Evolutionary conservation across 2,329 filamentous ascomycete genomes (phyloP).

Genomic region (Periconia macrospinosa): DNA sequence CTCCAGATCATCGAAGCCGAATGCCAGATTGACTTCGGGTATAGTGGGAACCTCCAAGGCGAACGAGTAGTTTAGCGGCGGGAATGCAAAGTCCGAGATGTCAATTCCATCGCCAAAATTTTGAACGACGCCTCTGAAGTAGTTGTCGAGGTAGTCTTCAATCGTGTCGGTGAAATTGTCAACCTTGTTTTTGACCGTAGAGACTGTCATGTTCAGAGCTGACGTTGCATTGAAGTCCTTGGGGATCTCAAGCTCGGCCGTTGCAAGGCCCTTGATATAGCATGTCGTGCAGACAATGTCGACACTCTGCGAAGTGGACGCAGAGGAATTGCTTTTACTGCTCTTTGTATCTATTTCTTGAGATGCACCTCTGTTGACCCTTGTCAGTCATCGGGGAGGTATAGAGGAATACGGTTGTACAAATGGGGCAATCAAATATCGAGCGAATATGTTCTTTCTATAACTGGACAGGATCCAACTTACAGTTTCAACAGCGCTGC

Average conservation of each 20-base stretch:
- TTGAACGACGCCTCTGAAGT: constrained; percentile 6
- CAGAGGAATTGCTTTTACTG: constrained; percentile 1
- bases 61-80: constrained; percentile 19
- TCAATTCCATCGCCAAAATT: constrained; percentile 24
- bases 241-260: constrained; percentile 47
- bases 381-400: constrained; percentile 2
- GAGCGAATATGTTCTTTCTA: not conserved
- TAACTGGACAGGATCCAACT: constrained; percentile 1
- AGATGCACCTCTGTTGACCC: constrained; percentile 2
- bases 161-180: constrained; percentile 16
- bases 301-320: constrained; percentile 28
- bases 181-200: constrained; percentile 17
- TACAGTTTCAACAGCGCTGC: constrained; percentile 42
- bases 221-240: constrained; percentile 46
- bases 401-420: not conserved
- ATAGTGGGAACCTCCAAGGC: constrained; percentile 49
- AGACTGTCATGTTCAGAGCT: constrained; percentile 11
- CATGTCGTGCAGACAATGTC: constrained; percentile 53
- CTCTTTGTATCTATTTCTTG: constrained; percentile 12
- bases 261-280: constrained; percentile 54
- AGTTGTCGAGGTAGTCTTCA: constrained; percentile 4
- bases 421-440: not conserved
- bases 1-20: constrained; percentile 57
- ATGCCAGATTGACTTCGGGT: constrained; percentile 47
- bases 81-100: constrained; percentile 20